Evolutionary conservation across 2,329 filamentous ascomycete species (phyloP).

Genomic region (Talaromyces funiculosus): DNA sequence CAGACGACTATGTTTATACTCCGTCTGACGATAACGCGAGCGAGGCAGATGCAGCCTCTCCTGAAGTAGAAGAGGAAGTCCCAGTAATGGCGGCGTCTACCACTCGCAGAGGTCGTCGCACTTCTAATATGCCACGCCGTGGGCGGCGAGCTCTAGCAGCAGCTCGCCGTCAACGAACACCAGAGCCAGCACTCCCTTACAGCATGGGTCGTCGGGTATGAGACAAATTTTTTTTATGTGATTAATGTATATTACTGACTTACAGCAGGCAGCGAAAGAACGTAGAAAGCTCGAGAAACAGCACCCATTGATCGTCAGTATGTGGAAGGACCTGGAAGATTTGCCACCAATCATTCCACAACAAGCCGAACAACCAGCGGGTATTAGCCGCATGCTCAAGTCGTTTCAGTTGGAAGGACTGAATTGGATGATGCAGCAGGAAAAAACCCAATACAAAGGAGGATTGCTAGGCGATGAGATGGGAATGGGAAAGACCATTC

Average conservation of each 20-base stretch:
- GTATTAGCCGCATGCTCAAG: conserved; percentile 79
- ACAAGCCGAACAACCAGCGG: conserved; percentile 64
- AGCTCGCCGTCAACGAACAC: background rate
- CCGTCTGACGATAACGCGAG: conserved; percentile 10
- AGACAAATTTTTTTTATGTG: conserved; percentile 12
- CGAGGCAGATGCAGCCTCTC: background rate
- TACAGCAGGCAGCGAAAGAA: conserved; percentile 45
- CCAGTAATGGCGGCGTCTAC: background rate
- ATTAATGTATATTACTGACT: conserved; percentile 27
- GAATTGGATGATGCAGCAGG: conserved; percentile 90
- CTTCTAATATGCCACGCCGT: background rate
- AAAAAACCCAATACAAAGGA: conserved; percentile 76
- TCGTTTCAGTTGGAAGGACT: conserved; percentile 90
- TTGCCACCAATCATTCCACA: conserved; percentile 61
- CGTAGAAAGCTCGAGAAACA: conserved; percentile 64
- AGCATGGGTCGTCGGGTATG: conserved; percentile 28
- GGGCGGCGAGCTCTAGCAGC: background rate
- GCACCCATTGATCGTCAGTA: conserved; percentile 72
- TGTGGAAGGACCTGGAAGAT: conserved; percentile 75
- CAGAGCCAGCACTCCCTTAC: conserved; percentile 11
- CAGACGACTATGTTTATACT: conserved; percentile 21
- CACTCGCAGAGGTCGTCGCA: background rate
- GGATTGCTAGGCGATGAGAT: conserved; percentile 95
- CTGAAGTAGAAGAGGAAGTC: conserved; percentile 1
- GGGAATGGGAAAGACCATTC: conserved; percentile 98